Evolutionary conservation across 169 alveolate species (phyloP).

Genomic region (Neospora caninum): DNA sequence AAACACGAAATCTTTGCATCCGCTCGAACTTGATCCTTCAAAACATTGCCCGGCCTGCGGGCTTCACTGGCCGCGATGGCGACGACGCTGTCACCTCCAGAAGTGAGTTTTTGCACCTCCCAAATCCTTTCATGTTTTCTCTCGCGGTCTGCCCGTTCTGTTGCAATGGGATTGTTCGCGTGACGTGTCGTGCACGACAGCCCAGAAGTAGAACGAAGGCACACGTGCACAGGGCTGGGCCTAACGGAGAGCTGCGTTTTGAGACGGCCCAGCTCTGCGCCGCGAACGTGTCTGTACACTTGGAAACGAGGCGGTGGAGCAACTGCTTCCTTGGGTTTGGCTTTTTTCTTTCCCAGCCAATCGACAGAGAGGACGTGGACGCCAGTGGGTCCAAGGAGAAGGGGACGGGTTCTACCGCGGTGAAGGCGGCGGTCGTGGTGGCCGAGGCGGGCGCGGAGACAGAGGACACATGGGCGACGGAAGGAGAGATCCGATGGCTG

Average conservation of each 20-base stretch:
- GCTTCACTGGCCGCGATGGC: background rate
- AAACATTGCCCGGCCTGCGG: conserved; percentile 58
- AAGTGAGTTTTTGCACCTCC: background rate
- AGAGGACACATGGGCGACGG: background rate
- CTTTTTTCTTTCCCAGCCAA: background rate
- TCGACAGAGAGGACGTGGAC: background rate
- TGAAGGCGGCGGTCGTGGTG: background rate
- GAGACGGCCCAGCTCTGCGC: no score
- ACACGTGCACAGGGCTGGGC: no score
- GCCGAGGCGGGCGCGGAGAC: conserved; percentile 29
- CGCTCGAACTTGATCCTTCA: conserved; percentile 66
- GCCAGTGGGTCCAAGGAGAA: conserved; percentile 17
- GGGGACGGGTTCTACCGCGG: background rate
- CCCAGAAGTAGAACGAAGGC: no score
- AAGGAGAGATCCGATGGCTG: conserved; percentile 5
- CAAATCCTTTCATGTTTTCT: background rate
- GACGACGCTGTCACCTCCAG: background rate
- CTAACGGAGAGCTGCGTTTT: no score
- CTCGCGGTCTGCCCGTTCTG: background rate
- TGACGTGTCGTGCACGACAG: no score
- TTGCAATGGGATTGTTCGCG: no score
- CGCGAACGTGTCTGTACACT: no score
- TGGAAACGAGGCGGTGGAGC: no score
- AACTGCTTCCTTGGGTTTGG: no score
- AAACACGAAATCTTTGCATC: conserved; percentile 66